These are phyloP conservation scores for Leccinum barrowsii DNA, from an alignment of 768 basidiomycete genomes.

Conservation along the genomic window DNA sequence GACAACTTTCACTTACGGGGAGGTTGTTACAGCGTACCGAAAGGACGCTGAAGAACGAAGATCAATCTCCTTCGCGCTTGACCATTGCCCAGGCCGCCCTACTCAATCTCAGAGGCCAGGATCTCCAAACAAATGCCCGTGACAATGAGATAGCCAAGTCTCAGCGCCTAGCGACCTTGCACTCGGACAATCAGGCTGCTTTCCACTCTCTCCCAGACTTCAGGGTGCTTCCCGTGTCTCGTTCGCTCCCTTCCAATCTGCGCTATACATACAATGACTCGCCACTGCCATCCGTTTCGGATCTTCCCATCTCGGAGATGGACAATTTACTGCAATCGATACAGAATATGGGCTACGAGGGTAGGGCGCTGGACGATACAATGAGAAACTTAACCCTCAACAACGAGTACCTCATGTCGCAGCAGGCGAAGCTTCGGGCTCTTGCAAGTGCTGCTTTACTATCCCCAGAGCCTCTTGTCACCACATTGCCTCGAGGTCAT, in stretches of 20 bases:
- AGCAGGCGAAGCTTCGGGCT: conserved; percentile 21
- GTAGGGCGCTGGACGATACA: conserved; percentile 11
- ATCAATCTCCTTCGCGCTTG: conserved; percentile 57
- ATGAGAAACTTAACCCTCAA: conserved; percentile 14
- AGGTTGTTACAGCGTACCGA: conserved; percentile 50
- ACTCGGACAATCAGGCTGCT: conserved; percentile 1
- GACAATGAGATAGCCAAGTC: conserved; percentile 7
- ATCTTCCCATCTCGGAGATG: conserved; percentile 35
- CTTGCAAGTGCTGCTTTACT: conserved; percentile 18
- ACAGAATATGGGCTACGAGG: conserved; percentile 20
- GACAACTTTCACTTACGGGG: conserved; percentile 1
- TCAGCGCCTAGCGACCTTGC: conserved; percentile 5
- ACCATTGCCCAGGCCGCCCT: conserved; percentile 78
- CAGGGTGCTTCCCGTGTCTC: conserved; percentile 14
- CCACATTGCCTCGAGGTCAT: conserved; percentile 21
- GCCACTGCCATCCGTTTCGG: conserved; percentile 11
- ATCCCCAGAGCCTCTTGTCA: conserved; percentile 8
- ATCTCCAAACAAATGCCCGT: conserved; percentile 31
- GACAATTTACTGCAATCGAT: conserved; percentile 37
- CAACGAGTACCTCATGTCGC: conserved; percentile 16
- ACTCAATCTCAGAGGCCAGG: conserved; percentile 70
- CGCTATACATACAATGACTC: conserved; percentile 16
- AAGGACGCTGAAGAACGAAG: conserved; percentile 56
- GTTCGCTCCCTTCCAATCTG: conserved; percentile 22
- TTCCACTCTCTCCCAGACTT: neutral